A percentile compares a stretch with the other conserved stretches of the same genome.
Conservation (phyloP, 352 stramenopile species). For the Phytophthora macrochlamydospora region DNA sequence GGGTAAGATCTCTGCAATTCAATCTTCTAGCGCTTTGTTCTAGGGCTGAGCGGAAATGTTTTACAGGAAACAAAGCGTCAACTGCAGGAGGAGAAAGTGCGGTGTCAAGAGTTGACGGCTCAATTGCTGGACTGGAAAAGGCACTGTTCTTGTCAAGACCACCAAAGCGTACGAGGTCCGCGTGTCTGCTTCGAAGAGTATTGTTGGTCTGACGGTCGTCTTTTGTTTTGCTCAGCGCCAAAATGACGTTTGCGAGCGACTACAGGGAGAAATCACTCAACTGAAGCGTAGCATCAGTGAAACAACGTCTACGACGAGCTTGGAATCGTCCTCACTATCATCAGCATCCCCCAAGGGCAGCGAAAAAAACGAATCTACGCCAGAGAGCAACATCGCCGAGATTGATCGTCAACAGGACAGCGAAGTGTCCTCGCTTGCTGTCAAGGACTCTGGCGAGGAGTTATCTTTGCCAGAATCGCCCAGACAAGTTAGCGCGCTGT, state of each 20-base stretch:
- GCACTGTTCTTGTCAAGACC: constrained; percentile 10
- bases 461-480: too few relatives aligned
- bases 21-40: too few relatives aligned
- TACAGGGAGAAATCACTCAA: constrained; percentile 14
- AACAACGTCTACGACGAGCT: not conserved
- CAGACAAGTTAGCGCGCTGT: not conserved
- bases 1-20: constrained; percentile 34
- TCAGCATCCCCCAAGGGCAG: not conserved
- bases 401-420: too few relatives aligned
- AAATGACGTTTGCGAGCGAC: constrained; percentile 17
- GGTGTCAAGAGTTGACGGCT: constrained; percentile 35
- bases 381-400: constrained; percentile 17
- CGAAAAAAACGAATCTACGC: constrained; percentile 13
- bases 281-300: constrained; percentile 13
- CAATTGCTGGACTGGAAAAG: constrained; percentile 40
- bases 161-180: constrained; percentile 10
- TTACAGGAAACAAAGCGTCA: constrained; percentile 55
- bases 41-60: too few relatives aligned
- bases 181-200: not conserved
- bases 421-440: too few relatives aligned
- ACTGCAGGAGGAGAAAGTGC: constrained; percentile 45
- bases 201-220: not conserved
- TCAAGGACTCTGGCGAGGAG: not conserved
- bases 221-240: constrained; percentile 12
- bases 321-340: not conserved